Evolutionary conservation across 75 land plant genomes (phyloP), one percentile per base, ranked within the genome.

Genomic region (Picea glauca): DNA sequence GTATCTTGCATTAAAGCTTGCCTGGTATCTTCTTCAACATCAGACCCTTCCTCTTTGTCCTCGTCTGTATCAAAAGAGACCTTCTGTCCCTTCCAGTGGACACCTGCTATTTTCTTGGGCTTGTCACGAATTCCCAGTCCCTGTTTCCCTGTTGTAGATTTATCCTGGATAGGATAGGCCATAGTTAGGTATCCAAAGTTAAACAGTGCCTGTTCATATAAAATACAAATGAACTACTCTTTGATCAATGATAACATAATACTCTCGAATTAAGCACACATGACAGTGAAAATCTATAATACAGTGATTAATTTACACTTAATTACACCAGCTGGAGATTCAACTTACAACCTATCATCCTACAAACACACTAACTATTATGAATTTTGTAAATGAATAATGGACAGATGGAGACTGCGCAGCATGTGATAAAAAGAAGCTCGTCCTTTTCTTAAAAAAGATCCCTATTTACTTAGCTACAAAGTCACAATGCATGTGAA

Each of bases 111-210:
- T 80, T 96, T 96, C 80, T 81, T 90, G 58, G 99, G 85, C 57
- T 85, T 82, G 77, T 91, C 88, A 59, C 86, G 92, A 63, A 90
- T 92, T 12, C 98, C 99, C 73, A 96, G 87, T 11, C 99, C 99
- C 82, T 89, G 92, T 82, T 92, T 92, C 20, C 99, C 98, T 79
- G 94, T 78, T 32, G 99, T 96, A 57, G 99, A 88, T 80, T 96
- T 96, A 78, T 91, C 95, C 99, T 96, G 86, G 56, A 18, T 5
- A 70, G 20, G 23, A 70, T 70, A 70, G 13, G 9, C 13, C 74
- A 70, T 43, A 70, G 20, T 43, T n/a, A 40, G 20, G 7, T 35
- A 43, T 68, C 50, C 6, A 35, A 7, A 68, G 56, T 50, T 50
- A 50, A 50, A 50, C 72, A 13, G 18, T 68, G 2, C 40, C 38